These are phyloP conservation scores for Penicillium occitanis DNA, from an alignment of 2,329 filamentous ascomycete genomes.

Conservation along the genomic window DNA sequence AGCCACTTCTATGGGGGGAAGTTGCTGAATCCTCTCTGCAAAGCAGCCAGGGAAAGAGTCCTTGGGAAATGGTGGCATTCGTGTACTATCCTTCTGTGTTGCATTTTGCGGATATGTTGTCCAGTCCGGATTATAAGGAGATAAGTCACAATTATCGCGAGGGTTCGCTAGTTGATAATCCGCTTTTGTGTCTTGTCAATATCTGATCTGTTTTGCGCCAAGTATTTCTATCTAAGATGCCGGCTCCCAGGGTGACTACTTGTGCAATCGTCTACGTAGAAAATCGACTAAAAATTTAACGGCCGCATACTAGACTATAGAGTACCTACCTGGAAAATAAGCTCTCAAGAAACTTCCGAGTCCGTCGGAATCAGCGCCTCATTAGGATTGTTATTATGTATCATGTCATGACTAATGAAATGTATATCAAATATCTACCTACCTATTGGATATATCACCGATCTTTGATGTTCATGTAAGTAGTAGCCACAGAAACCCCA, in stretches of 20 bases:
- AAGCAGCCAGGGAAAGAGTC: background rate
- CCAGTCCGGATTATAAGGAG: conserved; percentile 6
- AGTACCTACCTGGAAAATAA: background rate
- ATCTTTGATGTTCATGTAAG: background rate
- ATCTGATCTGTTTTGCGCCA: background rate
- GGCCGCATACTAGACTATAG: no score
- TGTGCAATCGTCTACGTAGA: background rate
- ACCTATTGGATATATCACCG: no score
- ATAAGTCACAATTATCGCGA: conserved; percentile 14
- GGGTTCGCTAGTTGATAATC: conserved; percentile 14
- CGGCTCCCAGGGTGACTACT: background rate
- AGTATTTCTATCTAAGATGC: background rate
- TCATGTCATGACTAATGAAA: background rate
- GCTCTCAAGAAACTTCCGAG: background rate
- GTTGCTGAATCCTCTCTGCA: background rate
- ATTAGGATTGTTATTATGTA: background rate
- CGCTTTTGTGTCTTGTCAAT: conserved; percentile 3
- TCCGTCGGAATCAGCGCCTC: background rate
- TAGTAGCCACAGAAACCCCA: background rate
- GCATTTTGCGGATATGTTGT: conserved; percentile 17
- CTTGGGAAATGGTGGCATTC: conserved; percentile 14
- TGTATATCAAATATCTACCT: no score
- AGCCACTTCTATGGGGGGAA: conserved; percentile 8
- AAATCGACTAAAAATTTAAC: background rate
- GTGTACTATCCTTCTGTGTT: conserved; percentile 14